Conservation (phyloP, 2,329 filamentous ascomycete species). For the Venturia oleaginea region DNA sequence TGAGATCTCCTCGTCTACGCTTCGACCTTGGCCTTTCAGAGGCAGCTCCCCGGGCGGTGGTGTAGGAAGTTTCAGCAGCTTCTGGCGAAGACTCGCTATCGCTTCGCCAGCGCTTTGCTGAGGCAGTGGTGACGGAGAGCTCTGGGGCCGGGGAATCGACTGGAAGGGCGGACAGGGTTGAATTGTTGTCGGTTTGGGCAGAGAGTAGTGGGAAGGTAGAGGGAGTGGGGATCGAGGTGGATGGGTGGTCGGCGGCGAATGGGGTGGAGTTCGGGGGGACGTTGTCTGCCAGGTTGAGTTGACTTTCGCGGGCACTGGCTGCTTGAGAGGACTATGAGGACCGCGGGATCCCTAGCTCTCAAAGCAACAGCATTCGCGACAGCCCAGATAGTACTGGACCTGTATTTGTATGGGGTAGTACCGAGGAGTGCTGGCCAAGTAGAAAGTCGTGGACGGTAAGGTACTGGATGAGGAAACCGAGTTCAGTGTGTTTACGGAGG, state of each 20-base stretch:
- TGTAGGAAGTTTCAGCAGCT: background rate
- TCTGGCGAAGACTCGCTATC: constrained; percentile 14
- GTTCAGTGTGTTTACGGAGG: background rate
- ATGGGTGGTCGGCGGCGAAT: constrained; percentile 28
- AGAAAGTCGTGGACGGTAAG: background rate
- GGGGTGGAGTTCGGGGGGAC: constrained; percentile 58
- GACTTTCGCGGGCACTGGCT: constrained; percentile 1
- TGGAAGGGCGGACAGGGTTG: constrained; percentile 18
- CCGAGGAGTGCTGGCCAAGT: background rate
- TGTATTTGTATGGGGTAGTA: background rate
- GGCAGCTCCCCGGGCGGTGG: constrained; percentile 14
- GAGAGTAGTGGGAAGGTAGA: constrained; percentile 20
- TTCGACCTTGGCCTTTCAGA: constrained; percentile 25
- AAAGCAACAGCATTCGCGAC: constrained; percentile 12
- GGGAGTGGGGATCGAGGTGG: background rate
- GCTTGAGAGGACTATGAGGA: constrained; percentile 3
- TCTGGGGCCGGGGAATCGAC: background rate
- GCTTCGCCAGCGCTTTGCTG: constrained; percentile 23
- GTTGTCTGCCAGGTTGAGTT: constrained; percentile 60
- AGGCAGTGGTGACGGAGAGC: constrained; percentile 10
- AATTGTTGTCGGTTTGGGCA: constrained; percentile 18
- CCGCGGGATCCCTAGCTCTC: constrained; percentile 3
- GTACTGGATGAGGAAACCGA: background rate
- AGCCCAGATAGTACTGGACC: background rate
- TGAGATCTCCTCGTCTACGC: constrained; percentile 34